Percentiles rank a stretch among this genome's conserved stretches.
phyloP scores from a whole-genome alignment of 805 yeast species.

The Yarrowia keelungensis region DNA sequence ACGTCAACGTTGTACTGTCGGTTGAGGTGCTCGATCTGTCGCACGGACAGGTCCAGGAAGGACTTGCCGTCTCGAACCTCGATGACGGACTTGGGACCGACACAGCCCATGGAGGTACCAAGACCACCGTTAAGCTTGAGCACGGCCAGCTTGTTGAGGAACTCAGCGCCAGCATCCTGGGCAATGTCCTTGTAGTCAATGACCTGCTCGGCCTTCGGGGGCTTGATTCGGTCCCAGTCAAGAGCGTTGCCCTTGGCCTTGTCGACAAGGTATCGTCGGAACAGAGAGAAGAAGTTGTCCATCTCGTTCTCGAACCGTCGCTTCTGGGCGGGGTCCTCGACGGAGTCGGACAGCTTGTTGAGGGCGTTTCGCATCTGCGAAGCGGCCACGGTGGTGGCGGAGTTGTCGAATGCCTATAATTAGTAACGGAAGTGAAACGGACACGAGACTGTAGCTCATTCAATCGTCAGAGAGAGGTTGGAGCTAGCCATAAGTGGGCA shows the following conservation, averaged over 20 bases:
- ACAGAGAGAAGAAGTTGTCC: slow-evolving; percentile 92
- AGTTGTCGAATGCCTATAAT: slow-evolving; percentile 79
- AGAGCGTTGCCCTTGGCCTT: slow-evolving; percentile 84
- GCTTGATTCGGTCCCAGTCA: slow-evolving; percentile 95
- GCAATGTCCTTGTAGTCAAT: slow-evolving; percentile 71
- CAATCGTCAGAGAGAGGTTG: too few relatives aligned
- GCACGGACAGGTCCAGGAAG: slow-evolving; percentile 90
- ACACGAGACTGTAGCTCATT: too few relatives aligned
- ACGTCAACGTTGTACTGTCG: slow-evolving; percentile 90
- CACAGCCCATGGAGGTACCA: slow-evolving; percentile 99
- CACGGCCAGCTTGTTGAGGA: slow-evolving; percentile 87
- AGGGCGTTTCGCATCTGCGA: slow-evolving; percentile 97
- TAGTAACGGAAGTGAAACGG: not conserved
- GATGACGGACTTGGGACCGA: slow-evolving; percentile 97
- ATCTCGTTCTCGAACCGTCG: slow-evolving; percentile 81
- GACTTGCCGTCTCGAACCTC: slow-evolving; percentile 99
- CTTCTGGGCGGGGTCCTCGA: slow-evolving; percentile 55
- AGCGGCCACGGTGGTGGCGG: slow-evolving; percentile 94
- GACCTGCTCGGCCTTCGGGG: slow-evolving; percentile 89
- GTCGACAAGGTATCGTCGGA: slow-evolving; percentile 89
- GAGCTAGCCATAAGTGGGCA: too few relatives aligned
- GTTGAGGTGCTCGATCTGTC: slow-evolving; percentile 96
- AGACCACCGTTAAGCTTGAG: slow-evolving; percentile 96
- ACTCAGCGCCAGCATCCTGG: slow-evolving; percentile 52
- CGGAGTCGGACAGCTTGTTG: slow-evolving; percentile 87